These are phyloP conservation scores for Gonapodya prolifera DNA, from an alignment of 192 early-diverging fungal genomes.

Conservation along the genomic window DNA sequence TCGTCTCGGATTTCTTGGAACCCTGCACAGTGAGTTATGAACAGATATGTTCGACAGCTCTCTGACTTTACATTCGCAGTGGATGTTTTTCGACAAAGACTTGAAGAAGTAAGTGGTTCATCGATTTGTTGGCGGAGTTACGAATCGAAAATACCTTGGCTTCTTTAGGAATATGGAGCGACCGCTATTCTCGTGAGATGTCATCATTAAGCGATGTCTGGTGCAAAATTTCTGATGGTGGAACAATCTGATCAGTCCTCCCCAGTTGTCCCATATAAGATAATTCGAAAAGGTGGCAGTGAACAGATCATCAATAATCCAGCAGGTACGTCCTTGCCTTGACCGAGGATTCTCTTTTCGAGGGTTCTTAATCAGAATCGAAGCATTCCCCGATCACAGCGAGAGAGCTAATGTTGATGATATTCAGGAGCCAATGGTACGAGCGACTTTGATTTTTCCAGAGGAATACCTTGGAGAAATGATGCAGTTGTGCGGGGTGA, in stretches of 20 bases:
- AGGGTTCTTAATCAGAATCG: neutral
- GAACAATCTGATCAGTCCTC: neutral
- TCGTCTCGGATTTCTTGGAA: slow-evolving; percentile 89
- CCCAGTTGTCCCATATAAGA: neutral
- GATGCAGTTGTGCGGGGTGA: slow-evolving; percentile 44
- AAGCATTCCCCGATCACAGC: slow-evolving; percentile 60
- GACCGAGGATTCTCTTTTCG: neutral
- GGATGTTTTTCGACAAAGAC: slow-evolving; percentile 92
- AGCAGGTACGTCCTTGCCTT: neutral
- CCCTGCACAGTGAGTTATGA: slow-evolving; percentile 65
- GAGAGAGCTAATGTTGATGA: slow-evolving; percentile 47
- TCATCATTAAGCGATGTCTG: too few species aligned
- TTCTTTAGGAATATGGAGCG: neutral
- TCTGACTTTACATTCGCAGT: slow-evolving; percentile 16
- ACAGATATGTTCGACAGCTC: too few species aligned
- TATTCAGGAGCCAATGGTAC: slow-evolving; percentile 77
- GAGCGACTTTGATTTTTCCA: slow-evolving; percentile 86
- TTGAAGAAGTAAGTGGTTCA: slow-evolving; percentile 46
- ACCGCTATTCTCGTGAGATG: neutral
- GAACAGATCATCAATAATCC: neutral
- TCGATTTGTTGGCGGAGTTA: neutral
- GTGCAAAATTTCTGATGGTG: too few species aligned
- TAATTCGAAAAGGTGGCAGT: neutral
- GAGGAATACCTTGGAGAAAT: slow-evolving; percentile 31
- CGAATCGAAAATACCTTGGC: neutral